Evolutionary conservation across 257 asterid species (phyloP).

Genomic region (Salvia hispanica): DNA sequence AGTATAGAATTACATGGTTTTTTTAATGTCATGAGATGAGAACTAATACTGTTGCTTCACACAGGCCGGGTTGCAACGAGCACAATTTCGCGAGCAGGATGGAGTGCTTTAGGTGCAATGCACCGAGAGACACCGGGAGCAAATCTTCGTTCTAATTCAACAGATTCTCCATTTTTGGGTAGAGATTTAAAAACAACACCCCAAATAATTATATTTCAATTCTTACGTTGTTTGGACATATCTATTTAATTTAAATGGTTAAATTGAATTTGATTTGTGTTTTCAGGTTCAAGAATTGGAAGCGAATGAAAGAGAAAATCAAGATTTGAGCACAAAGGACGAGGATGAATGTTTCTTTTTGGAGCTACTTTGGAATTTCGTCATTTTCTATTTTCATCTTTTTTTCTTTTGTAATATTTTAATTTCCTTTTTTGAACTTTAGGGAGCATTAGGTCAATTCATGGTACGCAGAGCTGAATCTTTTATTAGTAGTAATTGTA

Average conservation of each 20-base stretch:
- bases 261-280: not conserved
- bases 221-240: not conserved
- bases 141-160: slow-evolving; percentile 48
- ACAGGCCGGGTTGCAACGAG: slow-evolving; percentile 86
- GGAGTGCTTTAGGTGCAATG: slow-evolving; percentile 98
- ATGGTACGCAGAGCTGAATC: slow-evolving; percentile 35
- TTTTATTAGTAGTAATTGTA: slow-evolving; percentile 33
- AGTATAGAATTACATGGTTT: too few species aligned
- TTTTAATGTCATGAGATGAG: too few species aligned
- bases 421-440: slow-evolving; percentile 32
- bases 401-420: slow-evolving; percentile 30
- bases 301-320: slow-evolving; percentile 49
- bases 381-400: slow-evolving; percentile 15
- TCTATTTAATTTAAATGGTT: not conserved
- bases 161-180: slow-evolving; percentile 68
- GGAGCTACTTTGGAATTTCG: slow-evolving; percentile 36
- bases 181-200: not conserved
- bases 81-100: slow-evolving; percentile 96
- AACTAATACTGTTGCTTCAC: not conserved
- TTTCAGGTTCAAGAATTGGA: slow-evolving; percentile 42
- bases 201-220: not conserved
- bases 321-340: slow-evolving; percentile 37
- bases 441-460: slow-evolving; percentile 43
- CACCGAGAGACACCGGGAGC: slow-evolving; percentile 81
- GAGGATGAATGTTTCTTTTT: slow-evolving; percentile 37